Percentiles rank a stretch among this genome's conserved stretches.
phyloP scores from a whole-genome alignment of 169 alveolate species.

The Cryptosporidium canis region DNA sequence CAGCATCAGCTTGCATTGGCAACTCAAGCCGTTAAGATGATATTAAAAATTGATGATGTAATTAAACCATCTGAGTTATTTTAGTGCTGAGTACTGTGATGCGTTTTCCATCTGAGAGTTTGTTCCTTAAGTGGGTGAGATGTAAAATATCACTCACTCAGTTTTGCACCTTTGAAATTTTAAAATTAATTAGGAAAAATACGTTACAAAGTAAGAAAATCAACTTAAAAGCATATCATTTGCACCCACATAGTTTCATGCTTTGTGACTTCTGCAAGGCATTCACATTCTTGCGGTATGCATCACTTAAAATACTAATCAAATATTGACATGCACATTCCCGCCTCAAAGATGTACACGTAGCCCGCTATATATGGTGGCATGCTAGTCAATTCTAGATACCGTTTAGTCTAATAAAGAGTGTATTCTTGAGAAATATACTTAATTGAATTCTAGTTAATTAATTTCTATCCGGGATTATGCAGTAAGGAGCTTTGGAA shows the following conservation, averaged over 20 bases:
- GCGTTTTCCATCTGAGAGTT: not conserved
- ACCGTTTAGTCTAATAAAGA: conserved; percentile 71
- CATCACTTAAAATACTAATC: not conserved
- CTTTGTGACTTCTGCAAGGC: not conserved
- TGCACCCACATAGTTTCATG: not conserved
- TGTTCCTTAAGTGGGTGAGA: not conserved
- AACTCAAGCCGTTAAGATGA: conserved; percentile 99
- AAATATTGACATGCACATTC: conserved; percentile 9
- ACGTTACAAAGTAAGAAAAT: not conserved
- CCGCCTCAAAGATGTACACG: conserved; percentile 60
- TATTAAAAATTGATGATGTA: conserved; percentile 97
- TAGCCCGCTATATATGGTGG: conserved; percentile 58
- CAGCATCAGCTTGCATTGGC: conserved; percentile 95
- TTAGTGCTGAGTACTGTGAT: not conserved
- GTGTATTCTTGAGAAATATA: conserved; percentile 41
- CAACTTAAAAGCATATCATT: not conserved
- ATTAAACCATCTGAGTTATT: conserved; percentile 86
- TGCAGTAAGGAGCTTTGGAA: conserved; percentile 1
- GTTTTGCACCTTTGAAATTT: not conserved
- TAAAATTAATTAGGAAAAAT: not conserved
- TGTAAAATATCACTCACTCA: not conserved
- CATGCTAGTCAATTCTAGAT: conserved; percentile 66
- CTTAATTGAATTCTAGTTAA: not conserved
- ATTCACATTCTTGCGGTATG: not conserved
- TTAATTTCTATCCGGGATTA: conserved; percentile 17